Evolutionary conservation across 2,329 filamentous ascomycete species (phyloP).

Genomic region (Hirsutella thompsonii): DNA sequence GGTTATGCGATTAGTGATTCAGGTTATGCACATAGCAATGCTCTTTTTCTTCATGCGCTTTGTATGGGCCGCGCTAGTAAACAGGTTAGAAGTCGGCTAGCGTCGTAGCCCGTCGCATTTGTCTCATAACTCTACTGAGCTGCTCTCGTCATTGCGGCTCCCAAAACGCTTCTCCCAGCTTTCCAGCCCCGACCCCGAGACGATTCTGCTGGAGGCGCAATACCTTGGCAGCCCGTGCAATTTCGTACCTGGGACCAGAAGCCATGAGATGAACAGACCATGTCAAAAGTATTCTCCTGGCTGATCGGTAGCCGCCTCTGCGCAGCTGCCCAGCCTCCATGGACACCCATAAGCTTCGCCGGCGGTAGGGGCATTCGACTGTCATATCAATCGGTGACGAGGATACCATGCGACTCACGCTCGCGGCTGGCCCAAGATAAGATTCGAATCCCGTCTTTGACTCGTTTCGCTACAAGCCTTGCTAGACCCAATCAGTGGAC

Average conservation of each 20-base stretch:
- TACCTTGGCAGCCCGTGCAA: too few relatives aligned
- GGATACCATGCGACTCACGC: not conserved
- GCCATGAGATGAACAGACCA: constrained; percentile 25
- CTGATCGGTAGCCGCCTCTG: constrained; percentile 21
- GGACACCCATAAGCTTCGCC: constrained; percentile 1
- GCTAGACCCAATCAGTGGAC: not conserved
- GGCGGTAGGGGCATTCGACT: constrained; percentile 2
- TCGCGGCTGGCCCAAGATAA: too few relatives aligned
- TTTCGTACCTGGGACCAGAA: constrained; percentile 5
- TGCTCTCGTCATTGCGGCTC: too few relatives aligned
- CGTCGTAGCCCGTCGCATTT: too few relatives aligned
- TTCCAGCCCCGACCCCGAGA: not conserved
- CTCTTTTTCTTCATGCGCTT: too few relatives aligned
- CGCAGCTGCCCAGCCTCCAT: constrained; percentile 12
- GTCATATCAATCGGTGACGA: not conserved
- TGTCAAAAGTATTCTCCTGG: constrained; percentile 26
- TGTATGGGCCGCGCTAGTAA: too few relatives aligned
- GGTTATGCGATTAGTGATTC: too few relatives aligned
- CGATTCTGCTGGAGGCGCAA: too few relatives aligned
- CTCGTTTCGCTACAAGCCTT: not conserved
- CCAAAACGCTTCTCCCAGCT: not conserved
- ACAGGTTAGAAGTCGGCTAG: too few relatives aligned
- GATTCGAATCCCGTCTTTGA: not conserved
- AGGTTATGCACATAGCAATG: too few relatives aligned
- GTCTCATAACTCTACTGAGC: not conserved